Evolutionary conservation across 306 rosid genomes (phyloP), one percentile per base, ranked within the genome.

Genomic region (Glycine tomentella): DNA sequence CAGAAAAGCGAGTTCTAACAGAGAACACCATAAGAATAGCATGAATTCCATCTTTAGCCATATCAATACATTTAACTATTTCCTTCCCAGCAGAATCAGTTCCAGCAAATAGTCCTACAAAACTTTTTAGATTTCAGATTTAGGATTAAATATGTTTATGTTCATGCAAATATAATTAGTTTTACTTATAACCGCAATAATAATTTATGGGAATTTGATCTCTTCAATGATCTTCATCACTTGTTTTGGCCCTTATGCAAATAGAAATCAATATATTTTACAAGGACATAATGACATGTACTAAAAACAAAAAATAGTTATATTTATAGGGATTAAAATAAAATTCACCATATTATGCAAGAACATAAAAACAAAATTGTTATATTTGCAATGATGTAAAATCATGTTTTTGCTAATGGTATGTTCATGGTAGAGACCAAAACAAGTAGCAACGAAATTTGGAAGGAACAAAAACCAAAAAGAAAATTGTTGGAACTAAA

Each of bases 1-100:
- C 42, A 11, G 67, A 31, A 61, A 61, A 61, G 0, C 45, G 64
- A 92, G 53, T 94, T 31, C 14, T 62, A 5, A 62, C 0, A 33
- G 45, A 62, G 4, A 62, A 33, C 5, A 62, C 68, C 17, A 62
- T 11, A 33, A 33, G 3, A 1, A 62, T 31, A 0, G 16, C 68
- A 62, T 62, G 45, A 12, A 63, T 63, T 36, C 48, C 69, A 63
- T 36, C 48, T 4, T 63, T 63, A 0, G 48, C 20, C 20, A 20
- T 20, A 20, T 20, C 20, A 20, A 20, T 13, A 4, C 69, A 63
- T 63, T 63, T 63, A 0, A 63, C 46, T 13, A 63, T 62, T 12
- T 62, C 45, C 4, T 11, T 62, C 0, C 9, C 17, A 33, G 5
- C 10, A 62, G 45, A 33, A 0, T 12, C 8, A 33, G 16, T 31